phyloP scores from a whole-genome alignment of 352 stramenopile species.

The Phytophthora vignae region DNA sequence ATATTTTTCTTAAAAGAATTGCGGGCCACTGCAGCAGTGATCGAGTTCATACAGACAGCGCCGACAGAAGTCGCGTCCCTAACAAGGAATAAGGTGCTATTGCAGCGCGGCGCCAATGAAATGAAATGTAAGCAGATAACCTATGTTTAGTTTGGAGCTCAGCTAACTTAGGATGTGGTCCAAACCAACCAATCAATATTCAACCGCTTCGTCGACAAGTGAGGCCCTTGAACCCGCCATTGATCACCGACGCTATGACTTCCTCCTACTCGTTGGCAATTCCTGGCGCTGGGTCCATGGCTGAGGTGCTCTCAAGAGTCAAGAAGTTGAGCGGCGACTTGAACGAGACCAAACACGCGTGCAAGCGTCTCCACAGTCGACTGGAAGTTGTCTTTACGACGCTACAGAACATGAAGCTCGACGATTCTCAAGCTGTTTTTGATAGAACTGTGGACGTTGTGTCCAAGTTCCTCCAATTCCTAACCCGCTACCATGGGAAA shows the following conservation, averaged over 20 bases:
- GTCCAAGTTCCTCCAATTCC: background rate
- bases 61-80: too few relatives aligned
- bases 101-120: too few relatives aligned
- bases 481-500: slow-evolving; percentile 11
- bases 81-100: too few relatives aligned
- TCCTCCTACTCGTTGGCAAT: background rate
- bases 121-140: too few relatives aligned
- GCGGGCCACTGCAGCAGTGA: too few relatives aligned
- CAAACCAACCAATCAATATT: too few relatives aligned
- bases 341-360: background rate
- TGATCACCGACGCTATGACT: background rate
- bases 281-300: slow-evolving; percentile 1
- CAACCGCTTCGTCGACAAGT: too few relatives aligned
- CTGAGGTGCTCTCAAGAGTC: background rate
- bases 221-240: too few relatives aligned
- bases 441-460: slow-evolving; percentile 2
- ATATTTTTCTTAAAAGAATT: too few relatives aligned
- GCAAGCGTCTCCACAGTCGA: slow-evolving; percentile 1
- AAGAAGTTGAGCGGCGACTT: background rate
- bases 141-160: background rate
- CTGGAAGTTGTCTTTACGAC: background rate
- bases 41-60: too few relatives aligned
- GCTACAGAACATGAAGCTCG: background rate
- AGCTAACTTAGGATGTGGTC: too few relatives aligned
- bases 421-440: background rate